A percentile compares a stretch with the other conserved stretches of the same genome.
Conservation (phyloP, 805 yeast genomes). For the Komagataella populi region DNA sequence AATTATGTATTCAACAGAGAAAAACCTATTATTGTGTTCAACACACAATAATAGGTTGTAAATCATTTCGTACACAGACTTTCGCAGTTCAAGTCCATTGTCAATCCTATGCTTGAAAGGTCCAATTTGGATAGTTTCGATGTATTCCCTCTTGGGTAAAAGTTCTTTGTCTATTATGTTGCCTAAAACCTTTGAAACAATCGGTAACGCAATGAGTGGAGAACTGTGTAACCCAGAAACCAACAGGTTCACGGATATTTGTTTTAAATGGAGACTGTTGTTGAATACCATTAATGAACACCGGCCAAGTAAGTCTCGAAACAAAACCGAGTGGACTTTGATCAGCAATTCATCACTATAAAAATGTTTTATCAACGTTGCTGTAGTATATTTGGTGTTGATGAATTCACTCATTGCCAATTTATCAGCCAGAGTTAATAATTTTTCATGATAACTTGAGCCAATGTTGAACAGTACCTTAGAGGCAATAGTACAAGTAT, state of each 20-base stretch:
- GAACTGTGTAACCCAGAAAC: slow-evolving; percentile 46
- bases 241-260: slow-evolving; percentile 44
- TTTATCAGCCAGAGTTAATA: background rate
- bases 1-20: slow-evolving; percentile 10
- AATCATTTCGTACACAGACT: slow-evolving; percentile 56
- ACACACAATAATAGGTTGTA: slow-evolving; percentile 32
- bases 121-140: slow-evolving; percentile 66
- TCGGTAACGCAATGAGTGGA: slow-evolving; percentile 30
- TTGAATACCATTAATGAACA: slow-evolving; percentile 12
- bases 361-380: slow-evolving; percentile 15
- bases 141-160: slow-evolving; percentile 37
- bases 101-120: slow-evolving; percentile 78
- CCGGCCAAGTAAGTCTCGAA: slow-evolving; percentile 11
- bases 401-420: slow-evolving; percentile 3
- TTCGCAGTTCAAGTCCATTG: slow-evolving; percentile 61
- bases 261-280: slow-evolving; percentile 38
- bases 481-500: slow-evolving; percentile 3
- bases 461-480: slow-evolving; percentile 10
- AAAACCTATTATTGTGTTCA: slow-evolving; percentile 11
- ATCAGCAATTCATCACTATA: slow-evolving; percentile 7
- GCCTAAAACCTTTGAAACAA: slow-evolving; percentile 33
- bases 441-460: background rate
- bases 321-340: background rate
- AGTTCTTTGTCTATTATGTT: slow-evolving; percentile 38
- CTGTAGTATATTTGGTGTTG: slow-evolving; percentile 11